Evolutionary conservation across 805 yeast genomes (phyloP).

Genomic region (Kuraishia floccosa): DNA sequence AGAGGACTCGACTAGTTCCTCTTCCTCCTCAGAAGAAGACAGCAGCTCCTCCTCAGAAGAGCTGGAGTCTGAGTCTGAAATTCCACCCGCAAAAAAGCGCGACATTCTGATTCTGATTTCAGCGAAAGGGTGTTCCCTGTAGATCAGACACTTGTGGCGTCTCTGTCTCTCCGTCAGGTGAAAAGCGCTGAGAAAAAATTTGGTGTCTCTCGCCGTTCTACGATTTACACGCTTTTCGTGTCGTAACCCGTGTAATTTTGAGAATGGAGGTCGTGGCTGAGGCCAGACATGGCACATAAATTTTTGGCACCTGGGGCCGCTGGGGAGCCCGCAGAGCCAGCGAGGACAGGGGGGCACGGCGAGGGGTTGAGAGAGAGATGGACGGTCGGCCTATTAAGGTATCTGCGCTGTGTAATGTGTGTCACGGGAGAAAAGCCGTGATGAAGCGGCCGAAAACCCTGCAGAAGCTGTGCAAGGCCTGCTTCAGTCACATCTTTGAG

Average conservation of each 20-base stretch:
- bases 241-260: too few species aligned
- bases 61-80: conserved; percentile 44
- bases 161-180: conserved; percentile 1
- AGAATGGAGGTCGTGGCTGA: too few species aligned
- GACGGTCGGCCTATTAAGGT: too few species aligned
- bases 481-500: conserved; percentile 87
- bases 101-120: conserved; percentile 44
- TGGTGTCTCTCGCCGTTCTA: too few species aligned
- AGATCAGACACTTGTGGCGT: background rate
- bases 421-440: conserved; percentile 74
- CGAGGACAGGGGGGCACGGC: too few species aligned
- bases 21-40: conserved; percentile 51
- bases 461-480: conserved; percentile 80
- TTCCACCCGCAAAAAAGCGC: conserved; percentile 72
- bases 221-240: too few species aligned
- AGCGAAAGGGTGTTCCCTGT: background rate
- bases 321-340: too few species aligned
- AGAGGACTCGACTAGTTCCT: conserved; percentile 1
- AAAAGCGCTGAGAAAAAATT: background rate
- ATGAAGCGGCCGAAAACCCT: conserved; percentile 88
- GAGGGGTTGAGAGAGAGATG: too few species aligned
- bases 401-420: conserved; percentile 70
- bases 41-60: conserved; percentile 39
- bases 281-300: too few species aligned
- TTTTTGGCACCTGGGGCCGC: too few species aligned